These are phyloP conservation scores for Trebouxia sp. DNA, from an alignment of 139 green algal genomes.

Conservation along the genomic window DNA sequence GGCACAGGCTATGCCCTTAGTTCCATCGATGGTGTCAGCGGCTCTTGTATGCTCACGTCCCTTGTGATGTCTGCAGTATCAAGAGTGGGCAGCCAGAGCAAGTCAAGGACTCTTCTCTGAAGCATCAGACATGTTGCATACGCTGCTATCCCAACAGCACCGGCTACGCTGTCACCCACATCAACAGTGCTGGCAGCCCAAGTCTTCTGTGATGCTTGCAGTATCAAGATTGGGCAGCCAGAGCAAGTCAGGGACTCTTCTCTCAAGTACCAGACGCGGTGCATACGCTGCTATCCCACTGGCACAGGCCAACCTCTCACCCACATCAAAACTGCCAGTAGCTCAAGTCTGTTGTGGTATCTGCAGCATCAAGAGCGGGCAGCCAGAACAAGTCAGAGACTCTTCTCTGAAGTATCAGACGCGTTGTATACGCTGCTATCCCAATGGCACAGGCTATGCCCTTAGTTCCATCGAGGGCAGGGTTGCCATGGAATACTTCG, in stretches of 20 bases:
- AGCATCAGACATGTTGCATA: slow-evolving; percentile 87
- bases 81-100: slow-evolving; percentile 56
- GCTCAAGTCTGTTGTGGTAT: too few species aligned
- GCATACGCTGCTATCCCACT: slow-evolving; percentile 71
- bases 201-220: too few species aligned
- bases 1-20: slow-evolving; percentile 78
- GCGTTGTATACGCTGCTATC: slow-evolving; percentile 74
- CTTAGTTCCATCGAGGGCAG: slow-evolving; percentile 82
- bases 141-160: slow-evolving; percentile 68
- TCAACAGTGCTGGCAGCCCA: too few species aligned
- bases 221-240: slow-evolving; percentile 33
- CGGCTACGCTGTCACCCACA: slow-evolving; percentile 78
- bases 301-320: too few species aligned
- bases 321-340: too few species aligned
- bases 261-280: slow-evolving; percentile 89
- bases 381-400: slow-evolving; percentile 70
- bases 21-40: slow-evolving; percentile 88
- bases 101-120: slow-evolving; percentile 72
- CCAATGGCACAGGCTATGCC: slow-evolving; percentile 76
- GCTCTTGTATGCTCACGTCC: too few species aligned
- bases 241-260: slow-evolving; percentile 73
- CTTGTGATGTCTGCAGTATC: too few species aligned
- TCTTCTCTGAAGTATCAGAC: slow-evolving; percentile 87
- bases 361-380: slow-evolving; percentile 27
- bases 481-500: slow-evolving; percentile 89